Evolutionary conservation across 441 rosid species (phyloP).

Genomic region (Adansonia rubrostipa): DNA sequence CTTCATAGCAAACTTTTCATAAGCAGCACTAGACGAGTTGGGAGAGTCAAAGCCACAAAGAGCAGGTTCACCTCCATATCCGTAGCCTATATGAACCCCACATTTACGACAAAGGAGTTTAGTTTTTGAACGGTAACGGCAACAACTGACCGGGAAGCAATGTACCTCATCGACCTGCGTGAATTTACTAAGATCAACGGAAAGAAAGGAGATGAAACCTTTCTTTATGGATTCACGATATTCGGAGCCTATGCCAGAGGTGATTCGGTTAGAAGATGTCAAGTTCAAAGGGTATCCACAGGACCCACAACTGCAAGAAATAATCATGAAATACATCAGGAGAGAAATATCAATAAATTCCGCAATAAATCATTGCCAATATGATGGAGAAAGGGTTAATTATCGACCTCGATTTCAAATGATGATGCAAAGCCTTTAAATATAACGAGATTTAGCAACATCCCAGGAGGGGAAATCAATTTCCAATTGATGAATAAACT

Average conservation of each 20-base stretch:
- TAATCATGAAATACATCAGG: background rate
- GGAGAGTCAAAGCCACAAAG: conserved; percentile 65
- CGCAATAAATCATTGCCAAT: background rate
- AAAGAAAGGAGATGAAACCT: conserved; percentile 51
- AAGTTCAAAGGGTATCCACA: conserved; percentile 68
- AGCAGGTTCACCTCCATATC: conserved; percentile 54
- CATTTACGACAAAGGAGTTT: conserved; percentile 74
- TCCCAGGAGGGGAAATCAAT: background rate
- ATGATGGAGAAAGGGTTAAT: background rate
- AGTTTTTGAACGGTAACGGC: conserved; percentile 49
- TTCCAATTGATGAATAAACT: background rate
- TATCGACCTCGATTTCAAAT: background rate
- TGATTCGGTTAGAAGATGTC: conserved; percentile 49
- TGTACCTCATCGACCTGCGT: conserved; percentile 70
- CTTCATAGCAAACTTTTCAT: conserved; percentile 54
- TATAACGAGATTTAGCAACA: background rate
- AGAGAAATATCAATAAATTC: background rate
- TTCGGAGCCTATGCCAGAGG: conserved; percentile 43
- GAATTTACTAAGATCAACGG: conserved; percentile 68
- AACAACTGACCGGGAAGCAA: conserved; percentile 58
- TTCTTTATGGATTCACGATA: conserved; percentile 56
- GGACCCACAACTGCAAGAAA: conserved; percentile 60
- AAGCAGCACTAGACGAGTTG: conserved; percentile 43
- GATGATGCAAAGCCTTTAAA: background rate
- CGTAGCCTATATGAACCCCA: conserved; percentile 65